Percentiles rank a stretch among this genome's conserved stretches.
phyloP scores from a whole-genome alignment of 768 basidiomycete species.

The Xerocomellus intermedius region DNA sequence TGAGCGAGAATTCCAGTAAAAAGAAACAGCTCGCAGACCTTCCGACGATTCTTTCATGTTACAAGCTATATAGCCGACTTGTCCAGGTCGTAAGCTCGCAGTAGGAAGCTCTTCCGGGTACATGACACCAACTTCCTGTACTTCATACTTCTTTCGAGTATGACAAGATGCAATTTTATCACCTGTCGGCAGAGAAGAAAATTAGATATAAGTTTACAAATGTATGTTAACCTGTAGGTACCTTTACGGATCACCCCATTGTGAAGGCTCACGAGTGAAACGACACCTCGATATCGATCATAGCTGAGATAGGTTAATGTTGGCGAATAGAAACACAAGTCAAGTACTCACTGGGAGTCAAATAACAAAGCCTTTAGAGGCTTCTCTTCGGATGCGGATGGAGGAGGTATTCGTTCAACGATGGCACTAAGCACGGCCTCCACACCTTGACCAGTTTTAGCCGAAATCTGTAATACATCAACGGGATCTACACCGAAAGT shows the following conservation, averaged over 20 bases:
- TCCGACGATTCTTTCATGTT: slow-evolving; percentile 98
- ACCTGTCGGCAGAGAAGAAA: slow-evolving; percentile 43
- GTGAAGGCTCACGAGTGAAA: slow-evolving; percentile 83
- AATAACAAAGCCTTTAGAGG: slow-evolving; percentile 86
- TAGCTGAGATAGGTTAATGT: slow-evolving; percentile 51
- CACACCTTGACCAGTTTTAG: slow-evolving; percentile 89
- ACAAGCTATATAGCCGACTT: slow-evolving; percentile 88
- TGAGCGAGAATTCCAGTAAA: not conserved
- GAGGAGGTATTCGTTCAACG: slow-evolving; percentile 81
- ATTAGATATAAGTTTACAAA: not conserved
- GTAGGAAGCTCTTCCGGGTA: slow-evolving; percentile 87
- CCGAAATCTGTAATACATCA: slow-evolving; percentile 79
- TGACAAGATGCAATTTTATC: slow-evolving; percentile 87
- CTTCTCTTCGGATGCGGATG: slow-evolving; percentile 48
- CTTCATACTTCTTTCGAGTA: slow-evolving; percentile 85
- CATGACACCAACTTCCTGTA: slow-evolving; percentile 86
- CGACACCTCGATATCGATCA: slow-evolving; percentile 94
- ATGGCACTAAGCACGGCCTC: slow-evolving; percentile 76
- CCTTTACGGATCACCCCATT: slow-evolving; percentile 82
- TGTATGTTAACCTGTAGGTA: slow-evolving; percentile 23
- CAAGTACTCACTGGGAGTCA: slow-evolving; percentile 74
- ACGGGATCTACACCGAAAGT: slow-evolving; percentile 78
- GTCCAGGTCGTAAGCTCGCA: slow-evolving; percentile 63
- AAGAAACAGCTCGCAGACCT: slow-evolving; percentile 45
- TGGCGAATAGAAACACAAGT: not conserved